phyloP scores from a whole-genome alignment of 1,139 yeast species.

The Hemisphaericaspora lyxosophila region DNA sequence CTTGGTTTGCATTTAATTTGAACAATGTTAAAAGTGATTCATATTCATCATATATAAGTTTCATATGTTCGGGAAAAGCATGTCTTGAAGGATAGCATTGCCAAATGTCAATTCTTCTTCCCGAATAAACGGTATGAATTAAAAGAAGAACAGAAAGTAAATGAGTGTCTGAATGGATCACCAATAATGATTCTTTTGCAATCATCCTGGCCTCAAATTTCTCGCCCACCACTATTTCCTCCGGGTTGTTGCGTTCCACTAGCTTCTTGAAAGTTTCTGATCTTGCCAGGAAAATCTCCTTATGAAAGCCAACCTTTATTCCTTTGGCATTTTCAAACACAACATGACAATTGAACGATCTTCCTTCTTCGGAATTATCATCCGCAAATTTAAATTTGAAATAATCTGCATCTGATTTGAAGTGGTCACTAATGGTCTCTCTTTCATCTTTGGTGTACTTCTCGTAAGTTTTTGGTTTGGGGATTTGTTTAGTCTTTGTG shows the following conservation, averaged over 20 bases:
- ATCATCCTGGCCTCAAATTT: constrained; percentile 25
- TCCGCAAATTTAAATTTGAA: constrained; percentile 10
- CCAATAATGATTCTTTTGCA: constrained; percentile 17
- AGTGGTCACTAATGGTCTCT: constrained; percentile 12
- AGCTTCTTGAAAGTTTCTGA: constrained; percentile 28
- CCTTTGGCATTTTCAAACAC: constrained; percentile 18
- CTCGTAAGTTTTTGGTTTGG: constrained; percentile 20
- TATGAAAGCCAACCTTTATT: constrained; percentile 31
- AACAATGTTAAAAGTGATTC: constrained; percentile 9
- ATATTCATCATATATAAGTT: constrained; percentile 11
- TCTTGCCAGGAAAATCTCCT: constrained; percentile 25
- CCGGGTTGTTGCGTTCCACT: constrained; percentile 17
- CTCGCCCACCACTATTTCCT: constrained; percentile 17
- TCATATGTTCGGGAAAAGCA: constrained; percentile 10
- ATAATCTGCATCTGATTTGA: constrained; percentile 17
- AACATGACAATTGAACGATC: constrained; percentile 28
- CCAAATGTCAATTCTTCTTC: constrained; percentile 18
- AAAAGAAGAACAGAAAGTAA: constrained; percentile 31
- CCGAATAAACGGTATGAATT: constrained; percentile 36
- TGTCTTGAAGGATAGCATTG: constrained; percentile 10
- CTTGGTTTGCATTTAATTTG: constrained; percentile 5
- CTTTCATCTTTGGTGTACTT: constrained; percentile 11
- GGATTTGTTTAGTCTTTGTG: constrained; percentile 16
- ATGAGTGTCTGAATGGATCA: constrained; percentile 18
- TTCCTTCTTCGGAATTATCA: constrained; percentile 8